Evolutionary conservation across 192 early-diverging fungal species (phyloP), one percentile per base, ranked within the genome.

Genomic region (Fimicolochytrium jonesii): DNA sequence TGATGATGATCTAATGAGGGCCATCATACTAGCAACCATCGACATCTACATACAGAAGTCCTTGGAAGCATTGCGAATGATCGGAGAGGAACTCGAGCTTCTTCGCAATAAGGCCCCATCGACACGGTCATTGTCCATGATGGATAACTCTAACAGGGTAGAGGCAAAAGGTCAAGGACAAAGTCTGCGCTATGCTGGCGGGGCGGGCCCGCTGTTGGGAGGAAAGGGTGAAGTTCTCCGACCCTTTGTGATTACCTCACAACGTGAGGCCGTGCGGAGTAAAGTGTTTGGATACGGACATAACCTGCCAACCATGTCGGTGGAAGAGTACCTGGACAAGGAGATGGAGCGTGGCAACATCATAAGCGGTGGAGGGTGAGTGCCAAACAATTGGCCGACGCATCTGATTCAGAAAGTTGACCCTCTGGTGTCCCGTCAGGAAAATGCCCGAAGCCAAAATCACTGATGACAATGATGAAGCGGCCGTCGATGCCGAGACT

Each of bases 301-400:
- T 69, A 87, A 81, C 26, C 61, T 99, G 56, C 97, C 97, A 6
- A 97, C 95, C 4, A 97, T 99, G 95, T 81, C 91, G 0, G 85
- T 99, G 45, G 97, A 99, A 42, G 90, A 97, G 72, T 99, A 94
- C 61, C 61, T 97, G 56, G 79, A 91, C 44, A 81, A 85, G 48
- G 93, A 99, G 70, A 75, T 81, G 56, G 85, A 88, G 61, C 81
- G 91, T 4, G 96, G 96, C 4, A 92, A 92, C 56, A 84, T 97
- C 30, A 85, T 99, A 36, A 78, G 74, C 22, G 92, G 91, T 22
- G 96, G 96, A 58, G 88, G 88, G 84, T 84, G 77, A 63, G 73
- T 48, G 5, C 46, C 3, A 13, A 32, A 39, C 18, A 15, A 56
- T 56, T 17, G 6, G 15, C 15, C 18, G 45, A 66, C 41, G 7